These are phyloP conservation scores for Penicillium sp. DNA, from an alignment of 2,329 filamentous ascomycete species.

Conservation along the genomic window DNA sequence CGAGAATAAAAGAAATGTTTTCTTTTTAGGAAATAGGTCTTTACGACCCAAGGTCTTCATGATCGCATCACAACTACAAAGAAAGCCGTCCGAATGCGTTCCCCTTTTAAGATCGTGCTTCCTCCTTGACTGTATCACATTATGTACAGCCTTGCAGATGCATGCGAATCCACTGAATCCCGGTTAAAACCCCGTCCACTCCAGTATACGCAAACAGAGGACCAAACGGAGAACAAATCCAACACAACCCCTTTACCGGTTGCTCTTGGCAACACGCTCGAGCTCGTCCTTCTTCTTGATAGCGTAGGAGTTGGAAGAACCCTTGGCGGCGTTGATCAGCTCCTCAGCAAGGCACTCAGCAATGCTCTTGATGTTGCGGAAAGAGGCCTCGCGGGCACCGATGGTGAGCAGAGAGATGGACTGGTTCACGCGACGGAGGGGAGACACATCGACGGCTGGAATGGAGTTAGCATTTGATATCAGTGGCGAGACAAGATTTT, in stretches of 20 bases:
- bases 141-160: constrained; percentile 45
- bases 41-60: constrained; percentile 37
- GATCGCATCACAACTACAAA: constrained; percentile 46
- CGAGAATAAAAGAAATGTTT: constrained; percentile 25
- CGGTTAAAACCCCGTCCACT: constrained; percentile 43
- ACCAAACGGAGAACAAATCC: constrained; percentile 42
- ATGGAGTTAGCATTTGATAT: neutral
- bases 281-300: constrained; percentile 99
- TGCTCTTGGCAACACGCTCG: constrained; percentile 99
- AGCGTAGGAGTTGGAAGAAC: constrained; percentile 99
- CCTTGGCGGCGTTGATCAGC: constrained; percentile 99
- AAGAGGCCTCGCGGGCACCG: constrained; percentile 95
- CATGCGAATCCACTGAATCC: constrained; percentile 45
- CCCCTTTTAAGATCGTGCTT: constrained; percentile 40
- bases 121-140: constrained; percentile 39
- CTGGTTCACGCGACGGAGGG: constrained; percentile 99
- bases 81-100: constrained; percentile 41
- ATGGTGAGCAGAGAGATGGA: constrained; percentile 98
- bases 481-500: neutral
- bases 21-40: constrained; percentile 28
- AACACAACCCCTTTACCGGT: constrained; percentile 75
- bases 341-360: constrained; percentile 99
- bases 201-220: constrained; percentile 42
- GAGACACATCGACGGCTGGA: constrained; percentile 95
- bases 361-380: constrained; percentile 99